Evolutionary conservation across 2,329 filamentous ascomycete species (phyloP), one percentile per base, ranked within the genome.

Genomic region (Penicillium palitans): DNA sequence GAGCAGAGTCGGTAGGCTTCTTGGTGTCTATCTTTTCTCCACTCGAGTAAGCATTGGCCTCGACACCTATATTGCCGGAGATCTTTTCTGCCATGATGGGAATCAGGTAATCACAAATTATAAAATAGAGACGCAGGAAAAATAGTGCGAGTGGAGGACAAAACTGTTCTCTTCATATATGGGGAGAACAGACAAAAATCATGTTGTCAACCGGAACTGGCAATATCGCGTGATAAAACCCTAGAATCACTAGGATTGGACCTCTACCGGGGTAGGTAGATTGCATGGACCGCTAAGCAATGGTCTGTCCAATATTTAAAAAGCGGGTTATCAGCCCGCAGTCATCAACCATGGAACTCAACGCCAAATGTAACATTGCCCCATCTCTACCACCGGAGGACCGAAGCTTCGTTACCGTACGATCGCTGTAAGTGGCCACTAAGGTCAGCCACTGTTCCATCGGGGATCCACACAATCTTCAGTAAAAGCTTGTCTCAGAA

Each of bases 11-110:
- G 6, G 40, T 33, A 59, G 64, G 59, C 52, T 69, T 57, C 55
- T 72, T 44, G 61, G 66, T 27, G 64, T 61, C 46, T 42, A 62
- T 41, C 52, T 66, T 47, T 56, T 65, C 46, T 53, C 51, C 44
- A 52, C 66, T 21, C 37, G 56, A 12, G 58, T 66, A 49, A 59
- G 61, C 21, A 52, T 70, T 56, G 52, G 42, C 25, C 9, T 56
- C 33, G 24, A 55, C 40, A 27, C 60, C 55, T 24, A 55, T 12
- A 6, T 55, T 62, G 33, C 52, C 54, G 21, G 57, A 62, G 13
- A 62, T 54, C 13, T 54, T 52, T 17, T 55, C 61, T 2, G 61
- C 59, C 61, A 63, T 63, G 27, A 9, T 51, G n/a, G 25, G 2
- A 17, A 33, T 9, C 7, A 4, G 7, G 21, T 12, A 47, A 24